Evolutionary conservation across 2,329 filamentous ascomycete genomes (phyloP).

Genomic region (Alternaria ethzedia): DNA sequence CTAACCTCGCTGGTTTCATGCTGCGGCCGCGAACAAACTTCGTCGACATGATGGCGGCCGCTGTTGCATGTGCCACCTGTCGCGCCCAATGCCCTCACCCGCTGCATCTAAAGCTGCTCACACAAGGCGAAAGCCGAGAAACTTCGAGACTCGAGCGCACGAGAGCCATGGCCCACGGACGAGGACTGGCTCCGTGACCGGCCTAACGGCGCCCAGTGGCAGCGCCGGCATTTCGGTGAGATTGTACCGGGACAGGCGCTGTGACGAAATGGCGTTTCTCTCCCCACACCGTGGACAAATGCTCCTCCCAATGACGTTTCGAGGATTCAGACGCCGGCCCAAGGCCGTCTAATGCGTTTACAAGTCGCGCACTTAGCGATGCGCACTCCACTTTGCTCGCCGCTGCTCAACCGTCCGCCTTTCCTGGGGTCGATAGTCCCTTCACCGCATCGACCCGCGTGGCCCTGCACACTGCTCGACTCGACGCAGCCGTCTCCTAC

Average conservation of each 20-base stretch:
- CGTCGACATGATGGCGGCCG: not conserved
- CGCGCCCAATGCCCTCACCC: not conserved
- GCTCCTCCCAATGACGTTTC: slow-evolving; percentile 21
- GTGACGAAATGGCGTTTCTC: slow-evolving; percentile 24
- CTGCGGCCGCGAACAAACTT: not conserved
- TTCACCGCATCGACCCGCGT: slow-evolving; percentile 23
- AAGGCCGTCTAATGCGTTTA: slow-evolving; percentile 17
- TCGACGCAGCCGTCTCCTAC: slow-evolving; percentile 10
- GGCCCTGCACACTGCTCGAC: not conserved
- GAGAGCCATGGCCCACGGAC: not conserved
- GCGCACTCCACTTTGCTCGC: slow-evolving; percentile 23
- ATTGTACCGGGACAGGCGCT: slow-evolving; percentile 8
- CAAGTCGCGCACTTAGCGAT: slow-evolving; percentile 20
- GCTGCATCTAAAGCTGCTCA: not conserved
- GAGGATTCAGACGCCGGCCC: slow-evolving; percentile 15
- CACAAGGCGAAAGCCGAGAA: not conserved
- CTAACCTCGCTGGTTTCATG: not conserved
- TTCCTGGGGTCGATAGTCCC: slow-evolving; percentile 27
- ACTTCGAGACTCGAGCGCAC: slow-evolving; percentile 5
- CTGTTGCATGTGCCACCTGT: not conserved
- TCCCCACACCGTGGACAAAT: slow-evolving; percentile 24
- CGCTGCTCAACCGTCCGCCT: slow-evolving; percentile 25
- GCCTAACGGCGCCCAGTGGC: slow-evolving; percentile 8
- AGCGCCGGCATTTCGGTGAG: slow-evolving; percentile 5
- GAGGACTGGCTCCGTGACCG: not conserved